Conservation (phyloP, 768 basidiomycete species). For the Suillus brevipes region DNA sequence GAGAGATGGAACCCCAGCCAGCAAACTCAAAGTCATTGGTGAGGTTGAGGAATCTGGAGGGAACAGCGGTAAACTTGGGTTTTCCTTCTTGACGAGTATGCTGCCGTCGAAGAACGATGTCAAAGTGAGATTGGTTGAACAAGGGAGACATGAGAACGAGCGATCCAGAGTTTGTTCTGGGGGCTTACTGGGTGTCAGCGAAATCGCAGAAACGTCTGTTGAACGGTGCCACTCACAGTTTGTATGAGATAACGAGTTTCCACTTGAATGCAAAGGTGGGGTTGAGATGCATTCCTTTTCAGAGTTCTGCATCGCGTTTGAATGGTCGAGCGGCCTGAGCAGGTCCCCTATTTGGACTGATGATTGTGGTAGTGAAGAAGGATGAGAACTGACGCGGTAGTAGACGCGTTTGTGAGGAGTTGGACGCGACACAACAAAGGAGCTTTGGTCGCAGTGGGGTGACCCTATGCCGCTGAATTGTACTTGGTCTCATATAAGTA, state of each 20-base stretch:
- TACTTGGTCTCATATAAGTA: background rate
- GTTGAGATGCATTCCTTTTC: background rate
- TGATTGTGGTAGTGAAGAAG: background rate
- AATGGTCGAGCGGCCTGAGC: background rate
- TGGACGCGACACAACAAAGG: background rate
- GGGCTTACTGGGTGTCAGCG: background rate
- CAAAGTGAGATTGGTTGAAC: conserved; percentile 50
- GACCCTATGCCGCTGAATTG: background rate
- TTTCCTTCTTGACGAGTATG: conserved; percentile 47
- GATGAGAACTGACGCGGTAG: background rate
- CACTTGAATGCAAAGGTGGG: no score
- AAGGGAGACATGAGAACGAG: conserved; percentile 35
- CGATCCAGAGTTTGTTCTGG: background rate
- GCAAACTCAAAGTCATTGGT: conserved; percentile 69
- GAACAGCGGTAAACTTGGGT: conserved; percentile 39
- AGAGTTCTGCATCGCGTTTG: background rate
- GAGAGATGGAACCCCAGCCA: conserved; percentile 61
- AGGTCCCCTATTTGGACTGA: background rate
- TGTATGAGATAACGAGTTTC: background rate
- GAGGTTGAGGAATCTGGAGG: conserved; percentile 64
- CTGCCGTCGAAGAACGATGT: conserved; percentile 61
- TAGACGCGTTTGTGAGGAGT: background rate
- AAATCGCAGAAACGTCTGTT: background rate
- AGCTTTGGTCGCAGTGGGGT: background rate
- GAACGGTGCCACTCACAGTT: background rate